Base-by-base conservation (phyloP, 1,139 yeast species). In the Taphrina sp. region DNA sequence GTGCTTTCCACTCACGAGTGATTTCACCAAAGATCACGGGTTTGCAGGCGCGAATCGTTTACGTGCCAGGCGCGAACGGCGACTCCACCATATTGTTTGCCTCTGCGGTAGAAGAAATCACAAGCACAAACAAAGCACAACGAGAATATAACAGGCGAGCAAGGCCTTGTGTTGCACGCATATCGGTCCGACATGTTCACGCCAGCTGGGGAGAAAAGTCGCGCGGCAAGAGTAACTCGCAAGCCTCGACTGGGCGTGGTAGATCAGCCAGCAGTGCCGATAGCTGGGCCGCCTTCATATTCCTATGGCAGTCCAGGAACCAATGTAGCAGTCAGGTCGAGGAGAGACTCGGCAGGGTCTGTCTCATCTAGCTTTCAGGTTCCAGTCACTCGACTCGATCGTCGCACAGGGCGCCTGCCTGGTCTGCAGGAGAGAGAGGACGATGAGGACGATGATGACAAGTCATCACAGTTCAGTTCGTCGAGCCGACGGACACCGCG, bases 241-340 rank as follows among this genome's bases (percentile, higher is more conserved):
- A 28, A 36, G 10, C 19, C 36, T n/a, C 8, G 37, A 20, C 53
- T 38, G 17, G 20, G 20, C 20, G 19, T n/a, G 14, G 31, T 17
- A 14, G 51, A 22, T 3, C 26, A 12, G 16, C 51, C 26, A n/a
- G 51, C 31, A n/a, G 22, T 35, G 3, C 31, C 37, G 12, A 17
- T 49, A 12, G 35, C 23, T 14, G 54, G 54, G 3, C 54, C 54
- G 14, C 58, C 55, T 3, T 55, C 58, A 24, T 55, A 49, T 33
- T 55, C 58, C 7, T 55, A 55, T 26, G 58, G 58, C n/a, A 45
- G 54, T n/a, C 55, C 58, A 2, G 17, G 16, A 7, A 7, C 37
- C n/a, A 17, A 17, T 14, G n/a, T n/a, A n/a, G n/a, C n/a, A n/a
- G n/a, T n/a, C n/a, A 34, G 37, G 16, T 12, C 37, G 37, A 7